phyloP scores from a whole-genome alignment of 306 rosid genomes.

The Macrotyloma uniflorum region DNA sequence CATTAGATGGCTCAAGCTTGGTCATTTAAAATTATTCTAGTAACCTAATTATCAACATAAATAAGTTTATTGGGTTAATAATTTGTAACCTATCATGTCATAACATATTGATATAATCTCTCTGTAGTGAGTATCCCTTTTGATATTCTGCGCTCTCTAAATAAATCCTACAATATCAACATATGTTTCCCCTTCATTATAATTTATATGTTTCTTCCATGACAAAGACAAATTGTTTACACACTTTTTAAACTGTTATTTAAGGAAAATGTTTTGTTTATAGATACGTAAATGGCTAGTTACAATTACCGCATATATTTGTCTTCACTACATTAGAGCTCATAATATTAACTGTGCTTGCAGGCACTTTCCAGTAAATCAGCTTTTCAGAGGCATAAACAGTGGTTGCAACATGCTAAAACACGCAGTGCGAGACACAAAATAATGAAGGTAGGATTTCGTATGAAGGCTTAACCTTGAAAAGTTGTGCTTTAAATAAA shows the following conservation, averaged over 20 bases:
- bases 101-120: not conserved
- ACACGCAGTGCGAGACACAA: constrained; percentile 98
- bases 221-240: not conserved
- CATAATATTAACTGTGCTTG: constrained; percentile 29
- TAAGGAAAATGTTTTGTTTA: constrained; percentile 29
- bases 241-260: not conserved
- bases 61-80: not conserved
- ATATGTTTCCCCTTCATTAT: not conserved
- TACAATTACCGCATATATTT: not conserved
- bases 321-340: constrained; percentile 40
- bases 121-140: no score
- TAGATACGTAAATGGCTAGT: constrained; percentile 4
- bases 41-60: not conserved
- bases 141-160: not conserved
- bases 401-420: constrained; percentile 98
- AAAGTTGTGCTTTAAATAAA: constrained; percentile 23
- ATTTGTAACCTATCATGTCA: not conserved
- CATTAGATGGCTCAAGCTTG: not conserved
- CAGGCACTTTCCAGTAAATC: constrained; percentile 98
- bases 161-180: constrained; percentile 7
- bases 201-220: constrained; percentile 20
- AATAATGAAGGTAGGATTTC: constrained; percentile 84
- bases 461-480: not conserved
- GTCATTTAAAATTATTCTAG: not conserved
- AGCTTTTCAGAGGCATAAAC: constrained; percentile 96